These are phyloP conservation scores for Neospora caninum DNA, from an alignment of 169 alveolate species.

Conservation along the genomic window DNA sequence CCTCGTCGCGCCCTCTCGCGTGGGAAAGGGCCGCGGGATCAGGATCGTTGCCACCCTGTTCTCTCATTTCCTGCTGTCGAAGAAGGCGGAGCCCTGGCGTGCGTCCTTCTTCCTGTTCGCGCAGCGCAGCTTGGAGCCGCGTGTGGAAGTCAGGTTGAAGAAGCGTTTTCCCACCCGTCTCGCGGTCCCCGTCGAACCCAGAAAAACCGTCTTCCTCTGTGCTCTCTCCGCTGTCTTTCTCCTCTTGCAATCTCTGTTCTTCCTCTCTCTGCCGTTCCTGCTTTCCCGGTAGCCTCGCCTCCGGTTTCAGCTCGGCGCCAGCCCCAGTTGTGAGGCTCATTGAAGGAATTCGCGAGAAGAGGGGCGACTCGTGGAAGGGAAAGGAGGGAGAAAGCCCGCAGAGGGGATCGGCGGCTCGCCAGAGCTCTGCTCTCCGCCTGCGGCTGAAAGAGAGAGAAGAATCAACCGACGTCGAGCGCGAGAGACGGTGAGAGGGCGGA, in stretches of 20 bases:
- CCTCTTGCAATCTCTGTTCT: too few species aligned
- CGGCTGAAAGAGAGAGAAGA: not conserved
- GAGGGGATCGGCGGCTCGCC: not conserved
- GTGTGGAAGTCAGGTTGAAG: not conserved
- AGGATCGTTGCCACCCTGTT: not conserved
- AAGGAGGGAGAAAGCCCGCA: too few species aligned
- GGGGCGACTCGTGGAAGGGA: too few species aligned
- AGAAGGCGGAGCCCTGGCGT: not conserved
- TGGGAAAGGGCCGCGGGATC: not conserved
- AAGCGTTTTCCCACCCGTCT: not conserved
- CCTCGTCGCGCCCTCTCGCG: not conserved
- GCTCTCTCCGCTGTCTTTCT: too few species aligned
- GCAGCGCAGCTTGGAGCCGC: conserved; percentile 12
- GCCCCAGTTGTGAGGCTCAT: too few species aligned
- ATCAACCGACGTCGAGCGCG: not conserved
- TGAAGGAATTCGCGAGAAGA: too few species aligned
- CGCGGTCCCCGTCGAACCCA: not conserved
- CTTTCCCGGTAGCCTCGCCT: too few species aligned
- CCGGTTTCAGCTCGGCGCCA: too few species aligned
- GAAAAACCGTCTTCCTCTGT: too few species aligned
- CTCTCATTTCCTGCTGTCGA: not conserved
- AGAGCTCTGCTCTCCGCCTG: not conserved
- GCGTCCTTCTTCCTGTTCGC: not conserved
- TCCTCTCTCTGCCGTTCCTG: too few species aligned
- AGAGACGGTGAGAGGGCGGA: not conserved